These are phyloP conservation scores for Sporisorium exsertum DNA, from an alignment of 1,284 basidiomycete species.

Conservation along the genomic window DNA sequence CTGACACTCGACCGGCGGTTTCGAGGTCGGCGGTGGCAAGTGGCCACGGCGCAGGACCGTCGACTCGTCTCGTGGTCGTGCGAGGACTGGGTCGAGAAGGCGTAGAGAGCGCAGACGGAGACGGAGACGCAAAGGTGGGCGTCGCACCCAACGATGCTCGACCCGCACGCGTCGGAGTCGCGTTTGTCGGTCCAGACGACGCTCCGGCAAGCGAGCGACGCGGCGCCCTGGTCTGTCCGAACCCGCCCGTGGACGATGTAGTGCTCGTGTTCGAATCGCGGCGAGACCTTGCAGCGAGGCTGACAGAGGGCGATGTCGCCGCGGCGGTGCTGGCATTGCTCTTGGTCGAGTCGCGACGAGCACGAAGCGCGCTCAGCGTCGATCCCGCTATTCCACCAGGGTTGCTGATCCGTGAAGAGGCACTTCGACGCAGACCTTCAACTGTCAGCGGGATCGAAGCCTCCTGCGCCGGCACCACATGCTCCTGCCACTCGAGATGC, in stretches of 20 bases:
- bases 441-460: constrained; percentile 22
- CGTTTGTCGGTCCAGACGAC: constrained; percentile 2
- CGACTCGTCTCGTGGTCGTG: constrained; percentile 14
- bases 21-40: constrained; percentile 20
- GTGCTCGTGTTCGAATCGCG: constrained; percentile 50
- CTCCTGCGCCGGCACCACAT: constrained; percentile 59
- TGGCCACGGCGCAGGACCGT: constrained; percentile 44
- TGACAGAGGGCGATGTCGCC: constrained; percentile 2
- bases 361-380: constrained; percentile 34
- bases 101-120: constrained; percentile 19
- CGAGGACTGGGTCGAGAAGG: constrained; percentile 39
- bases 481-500: constrained; percentile 87
- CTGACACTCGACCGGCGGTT: not conserved
- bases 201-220: constrained; percentile 22
- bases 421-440: constrained; percentile 32
- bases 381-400: constrained; percentile 10
- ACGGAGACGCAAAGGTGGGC: constrained; percentile 10
- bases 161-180: constrained; percentile 22
- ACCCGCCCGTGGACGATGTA: constrained; percentile 30
- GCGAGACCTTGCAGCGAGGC: constrained; percentile 22
- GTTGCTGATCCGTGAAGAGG: constrained; percentile 37
- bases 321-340: constrained; percentile 39
- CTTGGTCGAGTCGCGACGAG: constrained; percentile 48
- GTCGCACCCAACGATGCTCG: constrained; percentile 26
- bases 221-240: constrained; percentile 19